Conservation (phyloP, 1,139 yeast species). For the Sugiyamaella neomexicana region DNA sequence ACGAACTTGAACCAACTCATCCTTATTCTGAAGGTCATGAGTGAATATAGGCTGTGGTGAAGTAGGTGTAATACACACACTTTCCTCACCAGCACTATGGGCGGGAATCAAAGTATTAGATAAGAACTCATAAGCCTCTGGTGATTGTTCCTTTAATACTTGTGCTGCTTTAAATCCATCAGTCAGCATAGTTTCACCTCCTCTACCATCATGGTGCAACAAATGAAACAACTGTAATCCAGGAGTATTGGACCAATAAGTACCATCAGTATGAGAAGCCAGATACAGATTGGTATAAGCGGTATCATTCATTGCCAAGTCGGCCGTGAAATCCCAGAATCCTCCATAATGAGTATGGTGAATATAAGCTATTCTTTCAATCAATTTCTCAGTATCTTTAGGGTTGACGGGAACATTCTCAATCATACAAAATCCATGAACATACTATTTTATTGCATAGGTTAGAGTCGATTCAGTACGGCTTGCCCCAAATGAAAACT, state of each 20-base stretch:
- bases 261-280: constrained; percentile 72
- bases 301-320: constrained; percentile 67
- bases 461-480: no score
- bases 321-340: constrained; percentile 79
- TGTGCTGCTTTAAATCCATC: constrained; percentile 69
- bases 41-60: constrained; percentile 59
- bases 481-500: constrained; percentile 12
- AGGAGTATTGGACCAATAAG: constrained; percentile 77
- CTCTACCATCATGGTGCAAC: constrained; percentile 63
- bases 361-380: constrained; percentile 61
- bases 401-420: constrained; percentile 64
- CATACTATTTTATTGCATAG: constrained; percentile 36
- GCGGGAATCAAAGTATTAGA: constrained; percentile 62
- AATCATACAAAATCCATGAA: constrained; percentile 64
- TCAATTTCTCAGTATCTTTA: constrained; percentile 59
- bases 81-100: constrained; percentile 74
- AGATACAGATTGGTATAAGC: constrained; percentile 73
- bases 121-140: constrained; percentile 57
- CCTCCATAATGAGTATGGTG: constrained; percentile 79
- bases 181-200: constrained; percentile 72
- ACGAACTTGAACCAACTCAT: constrained; percentile 62
- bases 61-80: constrained; percentile 65
- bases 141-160: constrained; percentile 49
- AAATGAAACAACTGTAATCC: constrained; percentile 73
- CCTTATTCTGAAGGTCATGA: constrained; percentile 48